Conservation (phyloP, 768 basidiomycete species). For the Pleurotus sapidus region DNA sequence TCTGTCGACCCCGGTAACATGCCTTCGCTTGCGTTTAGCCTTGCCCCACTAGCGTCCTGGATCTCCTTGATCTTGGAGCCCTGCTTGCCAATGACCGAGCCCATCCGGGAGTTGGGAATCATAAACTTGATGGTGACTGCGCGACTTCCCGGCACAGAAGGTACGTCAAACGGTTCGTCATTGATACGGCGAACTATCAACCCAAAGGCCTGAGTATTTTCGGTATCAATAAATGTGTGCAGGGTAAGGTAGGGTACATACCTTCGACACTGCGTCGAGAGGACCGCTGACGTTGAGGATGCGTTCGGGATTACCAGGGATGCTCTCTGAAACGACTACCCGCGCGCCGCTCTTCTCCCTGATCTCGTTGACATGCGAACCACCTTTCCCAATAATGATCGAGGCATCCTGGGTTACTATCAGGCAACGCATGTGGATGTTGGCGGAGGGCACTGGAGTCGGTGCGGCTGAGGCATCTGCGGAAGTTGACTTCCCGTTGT, state of each 20-base stretch:
- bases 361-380: constrained; percentile 97
- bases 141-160: constrained; percentile 95
- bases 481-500: constrained; percentile 35
- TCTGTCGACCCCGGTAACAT: constrained; percentile 99
- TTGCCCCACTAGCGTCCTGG: constrained; percentile 95
- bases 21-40: constrained; percentile 94
- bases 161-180: constrained; percentile 97
- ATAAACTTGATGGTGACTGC: constrained; percentile 99
- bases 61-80: constrained; percentile 99
- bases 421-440: constrained; percentile 96
- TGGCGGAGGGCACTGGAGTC: constrained; percentile 64
- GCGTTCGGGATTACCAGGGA: constrained; percentile 98
- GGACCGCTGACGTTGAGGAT: constrained; percentile 96
- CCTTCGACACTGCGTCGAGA: constrained; percentile 98
- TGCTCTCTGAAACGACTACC: constrained; percentile 97
- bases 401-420: constrained; percentile 99
- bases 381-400: constrained; percentile 96
- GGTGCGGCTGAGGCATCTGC: constrained; percentile 46
- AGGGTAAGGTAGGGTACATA: constrained; percentile 26
- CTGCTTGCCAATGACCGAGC: constrained; percentile 96
- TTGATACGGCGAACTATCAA: constrained; percentile 98
- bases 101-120: constrained; percentile 99
- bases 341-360: constrained; percentile 95
- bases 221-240: too few relatives aligned
- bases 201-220: constrained; percentile 78